Evolutionary conservation across 164 flowering plant genomes (phyloP).

Genomic region (Tinospora cordifolia): DNA sequence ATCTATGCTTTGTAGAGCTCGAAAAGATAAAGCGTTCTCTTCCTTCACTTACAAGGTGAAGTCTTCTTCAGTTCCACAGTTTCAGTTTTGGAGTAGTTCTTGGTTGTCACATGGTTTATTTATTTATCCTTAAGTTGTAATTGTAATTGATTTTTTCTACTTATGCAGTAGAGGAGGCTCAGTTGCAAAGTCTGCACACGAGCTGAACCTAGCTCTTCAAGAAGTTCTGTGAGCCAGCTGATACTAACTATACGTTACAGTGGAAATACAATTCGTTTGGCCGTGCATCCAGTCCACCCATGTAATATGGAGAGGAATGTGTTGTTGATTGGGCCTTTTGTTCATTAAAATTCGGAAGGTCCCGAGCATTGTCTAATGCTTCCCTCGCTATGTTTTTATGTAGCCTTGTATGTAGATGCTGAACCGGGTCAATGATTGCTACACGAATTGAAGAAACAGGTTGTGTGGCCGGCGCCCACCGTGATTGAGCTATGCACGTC

Average conservation of each 20-base stretch:
- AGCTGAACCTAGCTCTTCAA: slow-evolving; percentile 54
- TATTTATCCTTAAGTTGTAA: slow-evolving; percentile 2
- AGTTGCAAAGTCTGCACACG: slow-evolving; percentile 68
- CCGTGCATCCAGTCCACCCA: background rate
- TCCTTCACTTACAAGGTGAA: slow-evolving; percentile 63
- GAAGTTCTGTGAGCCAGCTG: slow-evolving; percentile 34
- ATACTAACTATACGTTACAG: slow-evolving; percentile 10
- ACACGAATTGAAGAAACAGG: background rate
- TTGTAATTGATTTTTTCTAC: background rate
- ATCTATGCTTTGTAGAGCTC: slow-evolving; percentile 70
- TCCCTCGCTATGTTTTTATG: background rate
- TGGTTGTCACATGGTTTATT: background rate
- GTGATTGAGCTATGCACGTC: background rate
- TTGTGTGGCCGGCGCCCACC: background rate
- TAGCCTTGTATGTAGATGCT: slow-evolving; percentile 17
- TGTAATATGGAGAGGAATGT: slow-evolving; percentile 7
- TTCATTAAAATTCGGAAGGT: background rate
- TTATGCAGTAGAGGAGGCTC: slow-evolving; percentile 71
- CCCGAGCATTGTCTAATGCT: slow-evolving; percentile 1
- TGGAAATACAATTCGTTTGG: slow-evolving; percentile 15
- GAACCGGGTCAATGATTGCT: slow-evolving; percentile 12
- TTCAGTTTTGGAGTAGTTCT: background rate
- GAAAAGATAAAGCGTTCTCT: slow-evolving; percentile 65
- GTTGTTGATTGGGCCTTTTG: slow-evolving; percentile 8
- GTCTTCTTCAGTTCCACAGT: background rate